phyloP scores from a whole-genome alignment of 1,139 yeast genomes.

The Kodamaea alishanica region DNA sequence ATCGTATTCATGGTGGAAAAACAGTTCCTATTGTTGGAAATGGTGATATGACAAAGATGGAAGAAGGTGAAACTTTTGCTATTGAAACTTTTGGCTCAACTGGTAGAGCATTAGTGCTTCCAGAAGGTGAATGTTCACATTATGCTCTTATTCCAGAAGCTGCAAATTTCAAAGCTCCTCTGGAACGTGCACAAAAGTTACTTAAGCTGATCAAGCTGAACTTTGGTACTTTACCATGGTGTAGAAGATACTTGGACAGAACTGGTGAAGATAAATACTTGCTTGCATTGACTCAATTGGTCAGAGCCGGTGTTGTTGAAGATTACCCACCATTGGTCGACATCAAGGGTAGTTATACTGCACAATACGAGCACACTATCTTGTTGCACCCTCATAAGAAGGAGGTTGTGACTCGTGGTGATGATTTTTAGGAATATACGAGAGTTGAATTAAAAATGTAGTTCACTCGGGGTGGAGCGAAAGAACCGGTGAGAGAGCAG shows the following conservation, averaged over 20 bases:
- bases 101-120: constrained; percentile 84
- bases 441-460: constrained; percentile 1
- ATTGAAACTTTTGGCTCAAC: constrained; percentile 98
- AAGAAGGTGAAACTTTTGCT: constrained; percentile 97
- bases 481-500: no score
- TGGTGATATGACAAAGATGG: constrained; percentile 95
- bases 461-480: no score
- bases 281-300: constrained; percentile 83
- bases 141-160: constrained; percentile 63
- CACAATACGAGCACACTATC: constrained; percentile 94
- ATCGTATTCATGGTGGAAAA: constrained; percentile 87
- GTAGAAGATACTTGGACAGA: constrained; percentile 90
- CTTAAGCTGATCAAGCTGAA: constrained; percentile 66
- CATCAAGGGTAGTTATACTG: constrained; percentile 81
- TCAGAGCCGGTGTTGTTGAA: constrained; percentile 79
- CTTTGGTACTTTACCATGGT: constrained; percentile 94
- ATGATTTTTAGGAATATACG: constrained; percentile 56
- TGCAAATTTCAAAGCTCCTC: constrained; percentile 42
- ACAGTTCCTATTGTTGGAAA: constrained; percentile 94
- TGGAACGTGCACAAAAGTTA: constrained; percentile 66
- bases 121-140: constrained; percentile 92
- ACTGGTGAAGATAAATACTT: constrained; percentile 89
- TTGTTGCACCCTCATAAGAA: constrained; percentile 86
- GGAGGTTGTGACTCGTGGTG: constrained; percentile 94
- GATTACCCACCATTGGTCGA: constrained; percentile 98